A percentile compares a stretch with the other conserved stretches of the same genome.
Conservation (phyloP, 2,329 filamentous ascomycete species). For the Mycocentrospora acerina region DNA sequence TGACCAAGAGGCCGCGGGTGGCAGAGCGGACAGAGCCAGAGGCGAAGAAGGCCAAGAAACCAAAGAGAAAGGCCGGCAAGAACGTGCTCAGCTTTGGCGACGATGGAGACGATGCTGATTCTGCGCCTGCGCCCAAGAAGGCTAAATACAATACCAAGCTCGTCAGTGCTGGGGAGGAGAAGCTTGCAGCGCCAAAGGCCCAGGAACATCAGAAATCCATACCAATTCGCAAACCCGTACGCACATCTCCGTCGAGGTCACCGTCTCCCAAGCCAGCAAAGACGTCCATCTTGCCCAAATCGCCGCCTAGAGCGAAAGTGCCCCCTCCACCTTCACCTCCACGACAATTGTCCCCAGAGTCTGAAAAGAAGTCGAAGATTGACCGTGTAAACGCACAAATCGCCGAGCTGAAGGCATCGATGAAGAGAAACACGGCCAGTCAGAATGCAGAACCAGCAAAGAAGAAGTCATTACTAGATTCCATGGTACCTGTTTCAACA, state of each 20-base stretch:
- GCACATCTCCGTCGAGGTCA: slow-evolving; percentile 26
- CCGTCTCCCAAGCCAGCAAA: slow-evolving; percentile 23
- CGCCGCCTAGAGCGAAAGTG: slow-evolving; percentile 18
- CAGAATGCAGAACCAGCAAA: slow-evolving; percentile 43
- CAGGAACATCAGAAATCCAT: slow-evolving; percentile 23
- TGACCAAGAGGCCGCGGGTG: slow-evolving; percentile 67
- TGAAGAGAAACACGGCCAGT: slow-evolving; percentile 62
- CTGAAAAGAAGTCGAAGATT: slow-evolving; percentile 49
- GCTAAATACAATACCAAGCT: slow-evolving; percentile 77
- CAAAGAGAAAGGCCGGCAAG: slow-evolving; percentile 73
- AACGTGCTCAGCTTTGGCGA: slow-evolving; percentile 77
- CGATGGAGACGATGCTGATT: slow-evolving; percentile 58
- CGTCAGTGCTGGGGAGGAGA: slow-evolving; percentile 51
- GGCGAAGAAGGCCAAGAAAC: slow-evolving; percentile 50
- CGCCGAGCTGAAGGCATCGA: slow-evolving; percentile 75
- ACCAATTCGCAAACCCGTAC: slow-evolving; percentile 34
- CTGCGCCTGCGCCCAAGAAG: slow-evolving; percentile 67
- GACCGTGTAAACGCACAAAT: slow-evolving; percentile 79
- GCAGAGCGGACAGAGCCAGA: slow-evolving; percentile 52
- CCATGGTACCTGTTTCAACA: slow-evolving; percentile 72
- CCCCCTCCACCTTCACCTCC: slow-evolving; percentile 27
- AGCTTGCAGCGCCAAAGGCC: slow-evolving; percentile 45
- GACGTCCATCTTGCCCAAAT: slow-evolving; percentile 9
- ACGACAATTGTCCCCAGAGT: slow-evolving; percentile 44
- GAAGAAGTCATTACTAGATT: slow-evolving; percentile 65